A percentile compares a stretch with the other conserved stretches of the same genome.
phyloP scores from a whole-genome alignment of 441 rosid genomes.

The Corymbia citriodora region DNA sequence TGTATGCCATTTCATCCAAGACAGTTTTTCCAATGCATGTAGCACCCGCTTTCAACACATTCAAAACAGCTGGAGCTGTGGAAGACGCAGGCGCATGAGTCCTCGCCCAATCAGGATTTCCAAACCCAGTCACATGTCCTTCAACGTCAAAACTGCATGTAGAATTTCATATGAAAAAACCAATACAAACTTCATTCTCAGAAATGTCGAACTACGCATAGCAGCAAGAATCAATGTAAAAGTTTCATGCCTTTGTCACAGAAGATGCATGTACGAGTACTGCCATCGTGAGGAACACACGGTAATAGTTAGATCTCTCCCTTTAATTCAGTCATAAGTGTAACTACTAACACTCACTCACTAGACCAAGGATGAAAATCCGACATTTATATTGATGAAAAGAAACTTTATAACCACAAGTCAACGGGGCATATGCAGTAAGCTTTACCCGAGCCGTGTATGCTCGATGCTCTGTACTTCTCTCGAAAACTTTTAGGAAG shows the following conservation, averaged over 20 bases:
- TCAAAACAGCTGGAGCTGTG: constrained; percentile 66
- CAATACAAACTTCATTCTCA: neutral
- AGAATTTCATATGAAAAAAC: neutral
- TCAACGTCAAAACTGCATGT: constrained; percentile 71
- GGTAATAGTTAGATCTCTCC: neutral
- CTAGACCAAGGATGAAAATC: neutral
- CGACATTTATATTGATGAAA: neutral
- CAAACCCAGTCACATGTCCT: constrained; percentile 85
- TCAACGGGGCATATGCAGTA: neutral
- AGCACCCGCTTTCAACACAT: constrained; percentile 66
- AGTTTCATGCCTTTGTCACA: neutral
- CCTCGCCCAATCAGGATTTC: constrained; percentile 93
- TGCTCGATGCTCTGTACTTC: neutral
- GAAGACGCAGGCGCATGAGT: constrained; percentile 69
- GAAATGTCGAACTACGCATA: neutral
- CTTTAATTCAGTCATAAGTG: neutral
- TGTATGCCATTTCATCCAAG: constrained; percentile 98
- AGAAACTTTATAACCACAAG: neutral
- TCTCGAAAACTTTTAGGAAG: neutral
- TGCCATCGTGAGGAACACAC: neutral
- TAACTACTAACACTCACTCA: neutral
- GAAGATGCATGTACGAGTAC: neutral
- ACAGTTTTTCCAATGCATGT: constrained; percentile 64
- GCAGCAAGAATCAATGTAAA: neutral
- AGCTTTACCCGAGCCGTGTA: neutral